Evolutionary conservation across 192 early-diverging fungal genomes (phyloP).

Genomic region (Entomortierella beljakovae): DNA sequence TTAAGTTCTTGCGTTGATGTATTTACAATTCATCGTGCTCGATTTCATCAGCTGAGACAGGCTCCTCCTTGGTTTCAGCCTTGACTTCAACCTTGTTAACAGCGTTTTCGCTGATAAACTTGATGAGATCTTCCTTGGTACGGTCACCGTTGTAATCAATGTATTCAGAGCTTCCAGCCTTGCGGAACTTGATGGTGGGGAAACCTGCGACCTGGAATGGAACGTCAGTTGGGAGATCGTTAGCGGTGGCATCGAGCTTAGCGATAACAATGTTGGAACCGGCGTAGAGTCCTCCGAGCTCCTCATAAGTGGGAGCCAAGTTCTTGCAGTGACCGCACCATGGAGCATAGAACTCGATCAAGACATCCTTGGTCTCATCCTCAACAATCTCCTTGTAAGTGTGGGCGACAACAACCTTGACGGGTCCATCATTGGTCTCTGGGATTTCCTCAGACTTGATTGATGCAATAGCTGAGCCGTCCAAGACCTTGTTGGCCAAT

Average conservation of each 20-base stretch:
- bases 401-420: conserved; percentile 90
- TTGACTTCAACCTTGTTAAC: conserved; percentile 61
- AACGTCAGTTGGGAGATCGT: conserved; percentile 84
- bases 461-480: conserved; percentile 76
- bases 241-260: conserved; percentile 96
- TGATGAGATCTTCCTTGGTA: conserved; percentile 76
- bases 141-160: conserved; percentile 90
- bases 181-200: conserved; percentile 95
- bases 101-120: conserved; percentile 84
- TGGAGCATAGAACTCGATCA: conserved; percentile 94
- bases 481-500: conserved; percentile 75
- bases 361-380: conserved; percentile 85
- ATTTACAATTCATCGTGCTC: conserved; percentile 57
- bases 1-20: conserved; percentile 1
- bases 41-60: conserved; percentile 45
- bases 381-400: conserved; percentile 88
- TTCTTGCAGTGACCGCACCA: conserved; percentile 90
- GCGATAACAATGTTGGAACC: conserved; percentile 68
- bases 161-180: conserved; percentile 74
- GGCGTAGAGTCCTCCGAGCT: conserved; percentile 73
- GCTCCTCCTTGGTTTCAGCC: conserved; percentile 14
- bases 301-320: conserved; percentile 82
- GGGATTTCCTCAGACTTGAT: conserved; percentile 88
- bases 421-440: conserved; percentile 86
- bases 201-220: conserved; percentile 87